Evolutionary conservation across 192 early-diverging fungal species (phyloP).

Genomic region (Funneliformis mosseae): DNA sequence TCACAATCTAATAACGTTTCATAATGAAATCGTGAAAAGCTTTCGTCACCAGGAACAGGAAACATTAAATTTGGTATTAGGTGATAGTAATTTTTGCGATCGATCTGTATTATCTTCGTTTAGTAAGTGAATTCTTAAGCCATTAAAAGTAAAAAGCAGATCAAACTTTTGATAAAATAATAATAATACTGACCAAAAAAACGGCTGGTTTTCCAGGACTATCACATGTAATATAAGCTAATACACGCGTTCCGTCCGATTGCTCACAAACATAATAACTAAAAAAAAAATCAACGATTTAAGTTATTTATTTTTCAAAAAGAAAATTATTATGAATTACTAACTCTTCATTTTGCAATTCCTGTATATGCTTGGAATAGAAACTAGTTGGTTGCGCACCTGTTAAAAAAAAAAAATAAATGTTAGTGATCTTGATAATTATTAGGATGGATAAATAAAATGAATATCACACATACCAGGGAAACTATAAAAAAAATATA

Average conservation of each 20-base stretch:
- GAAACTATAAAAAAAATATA: neutral
- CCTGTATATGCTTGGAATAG: conserved; percentile 45
- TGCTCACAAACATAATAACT: conserved; percentile 85
- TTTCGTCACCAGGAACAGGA: conserved; percentile 52
- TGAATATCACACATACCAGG: neutral
- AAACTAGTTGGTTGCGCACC: conserved; percentile 75
- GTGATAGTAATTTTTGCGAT: conserved; percentile 88
- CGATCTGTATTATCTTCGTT: conserved; percentile 53
- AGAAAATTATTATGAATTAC: neutral
- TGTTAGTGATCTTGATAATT: neutral
- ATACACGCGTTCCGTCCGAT: conserved; percentile 75
- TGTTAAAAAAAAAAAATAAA: conserved; percentile 39
- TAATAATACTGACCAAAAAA: conserved; percentile 50
- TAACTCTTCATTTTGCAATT: conserved; percentile 64
- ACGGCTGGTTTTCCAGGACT: conserved; percentile 49
- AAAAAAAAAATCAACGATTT: neutral
- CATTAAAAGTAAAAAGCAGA: neutral
- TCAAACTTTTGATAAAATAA: neutral
- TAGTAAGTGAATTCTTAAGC: neutral
- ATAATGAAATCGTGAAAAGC: conserved; percentile 49
- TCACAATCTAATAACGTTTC: conserved; percentile 91
- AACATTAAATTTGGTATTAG: conserved; percentile 60
- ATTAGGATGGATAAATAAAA: neutral
- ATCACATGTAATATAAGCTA: conserved; percentile 48
- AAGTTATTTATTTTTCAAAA: neutral